Base-by-base conservation (phyloP, 202 grass and related monocot species). In the Setaria viridis region DNA sequence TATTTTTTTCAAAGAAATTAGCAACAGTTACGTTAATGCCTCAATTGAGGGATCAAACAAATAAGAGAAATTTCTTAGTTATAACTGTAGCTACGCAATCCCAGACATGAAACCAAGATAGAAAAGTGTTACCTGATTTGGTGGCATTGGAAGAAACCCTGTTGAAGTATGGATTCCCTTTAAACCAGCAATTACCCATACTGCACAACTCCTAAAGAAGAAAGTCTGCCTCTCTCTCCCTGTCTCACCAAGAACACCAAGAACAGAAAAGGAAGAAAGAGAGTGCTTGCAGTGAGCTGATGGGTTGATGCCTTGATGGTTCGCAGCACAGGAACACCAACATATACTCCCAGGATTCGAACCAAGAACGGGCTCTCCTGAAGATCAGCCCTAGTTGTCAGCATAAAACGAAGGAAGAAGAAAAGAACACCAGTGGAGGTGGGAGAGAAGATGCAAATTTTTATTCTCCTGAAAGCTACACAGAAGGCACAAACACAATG, bases 181-280 rank as follows among this genome's bases (percentile, higher is more conserved):
- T 88, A 80, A 88, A 90, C 82, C 79, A 93, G 72, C 91, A 99
- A 86, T 99, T 99, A 32, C 93, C 96, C 93, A 96, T 99, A 59
- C 32, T 20, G 64, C 46, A 66, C 56, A 65, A 35, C 10, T 81
- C 54, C 81, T 58, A 84, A 77, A 21, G 70, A 71, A 72, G 14
- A 70, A 56, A 47, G 20, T 58, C 16, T 59, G 54, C n/a, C 47
- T 76, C 79, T 67, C 64, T 48, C 63, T 50, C 25, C 60, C 3
- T 85, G 35, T 83, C 57, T 87, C 60, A 80, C 80, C 62, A 84
- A 84, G 75, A 75, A 80, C 69, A 68, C 64, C 72, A 77, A 70
- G 54, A 82, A 55, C 50, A 65, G 37, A 78, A 67, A 55, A 82
- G 42, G 20, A 67, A 20, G 50, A 39, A 59, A 46, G 20, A 59